These are phyloP conservation scores for Turritis glabra DNA, from an alignment of 345 rosid genomes.

Conservation along the genomic window DNA sequence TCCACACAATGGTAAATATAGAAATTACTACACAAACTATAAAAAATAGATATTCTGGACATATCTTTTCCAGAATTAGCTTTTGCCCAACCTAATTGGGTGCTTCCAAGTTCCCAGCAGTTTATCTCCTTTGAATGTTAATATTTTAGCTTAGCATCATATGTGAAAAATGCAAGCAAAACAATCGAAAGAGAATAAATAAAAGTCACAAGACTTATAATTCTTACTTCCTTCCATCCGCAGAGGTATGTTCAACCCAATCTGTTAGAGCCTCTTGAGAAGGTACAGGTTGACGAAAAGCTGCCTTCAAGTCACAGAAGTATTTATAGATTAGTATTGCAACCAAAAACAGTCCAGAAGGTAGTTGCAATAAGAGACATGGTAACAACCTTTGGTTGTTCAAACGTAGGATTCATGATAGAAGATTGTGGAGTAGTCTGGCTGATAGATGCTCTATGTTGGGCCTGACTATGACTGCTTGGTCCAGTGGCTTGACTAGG, in stretches of 20 bases:
- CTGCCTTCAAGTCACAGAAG: slow-evolving; percentile 29
- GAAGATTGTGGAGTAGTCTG: slow-evolving; percentile 45
- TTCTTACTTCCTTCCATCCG: slow-evolving; percentile 79
- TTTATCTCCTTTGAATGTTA: not conserved
- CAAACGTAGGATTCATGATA: slow-evolving; percentile 46
- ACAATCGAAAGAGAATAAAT: not conserved
- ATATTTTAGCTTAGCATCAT: slow-evolving; percentile 9
- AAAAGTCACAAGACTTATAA: slow-evolving; percentile 2
- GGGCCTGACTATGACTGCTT: slow-evolving; percentile 54
- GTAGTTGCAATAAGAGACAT: not conserved
- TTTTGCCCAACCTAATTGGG: not conserved
- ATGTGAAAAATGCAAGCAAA: slow-evolving; percentile 17
- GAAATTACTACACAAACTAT: not conserved
- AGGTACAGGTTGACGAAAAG: slow-evolving; percentile 40
- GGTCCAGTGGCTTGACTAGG: slow-evolving; percentile 53
- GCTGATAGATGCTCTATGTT: slow-evolving; percentile 46
- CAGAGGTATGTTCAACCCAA: slow-evolving; percentile 87
- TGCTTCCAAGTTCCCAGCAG: not conserved
- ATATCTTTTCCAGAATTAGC: not conserved
- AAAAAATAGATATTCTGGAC: not conserved
- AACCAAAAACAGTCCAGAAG: slow-evolving; percentile 21
- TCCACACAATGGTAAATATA: not conserved
- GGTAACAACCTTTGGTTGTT: slow-evolving; percentile 48
- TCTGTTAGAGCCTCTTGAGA: slow-evolving; percentile 50
- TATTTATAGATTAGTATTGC: slow-evolving; percentile 7